Evolutionary conservation across 2,329 filamentous ascomycete species (phyloP), one percentile per base, ranked within the genome.

Genomic region (Verticillium nonalfalfae): DNA sequence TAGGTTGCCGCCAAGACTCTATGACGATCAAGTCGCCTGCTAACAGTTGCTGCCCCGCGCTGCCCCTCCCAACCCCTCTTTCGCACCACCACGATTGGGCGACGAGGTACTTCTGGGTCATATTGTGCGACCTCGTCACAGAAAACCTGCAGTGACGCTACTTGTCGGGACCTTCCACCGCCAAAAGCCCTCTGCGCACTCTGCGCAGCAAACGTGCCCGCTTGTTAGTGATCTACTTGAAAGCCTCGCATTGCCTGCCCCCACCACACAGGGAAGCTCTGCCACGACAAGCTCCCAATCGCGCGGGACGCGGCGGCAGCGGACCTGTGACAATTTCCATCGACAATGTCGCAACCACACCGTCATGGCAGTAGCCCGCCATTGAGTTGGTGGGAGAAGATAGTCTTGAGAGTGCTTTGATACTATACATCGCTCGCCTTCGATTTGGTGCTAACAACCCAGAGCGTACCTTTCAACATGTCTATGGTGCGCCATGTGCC

Each of bases 61-160:
- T 58, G 57, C 57, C 57, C 57, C 57, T 58, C 57, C 18, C 18
- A 34, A 40, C 57, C 57, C 57, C 57, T 45, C 57, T 33, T 33
- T 57, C 13, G 26, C 21, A 15, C 21, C 15, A 36, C 26, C 57
- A 35, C 50, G 26, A 36, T 21, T 34, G 14, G 57, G 45, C 26
- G 7, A 2, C 3, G 1, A 18, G 13, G 57, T 58, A 26, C 15
- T 31, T 38, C 18, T 26, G 10, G 15, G 18, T 10, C 38, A 15
- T 4, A 6, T 36, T n/a, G 14, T 2, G 3, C 38, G 14, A 6
- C 5, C 9, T 9, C 3, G 18, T 21, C 18, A 21, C 7, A 10
- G 9, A 52, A 1, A 7, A 52, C 7, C 10, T 7, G 21, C 45
- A 11, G 6, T 4, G 4, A 18, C n/a, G 7, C 18, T 52, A 52